Evolutionary conservation across 225 moss, liverwort and hornwort genomes (phyloP), one percentile per base, ranked within the genome.

Genomic region (Neckera pumila): DNA sequence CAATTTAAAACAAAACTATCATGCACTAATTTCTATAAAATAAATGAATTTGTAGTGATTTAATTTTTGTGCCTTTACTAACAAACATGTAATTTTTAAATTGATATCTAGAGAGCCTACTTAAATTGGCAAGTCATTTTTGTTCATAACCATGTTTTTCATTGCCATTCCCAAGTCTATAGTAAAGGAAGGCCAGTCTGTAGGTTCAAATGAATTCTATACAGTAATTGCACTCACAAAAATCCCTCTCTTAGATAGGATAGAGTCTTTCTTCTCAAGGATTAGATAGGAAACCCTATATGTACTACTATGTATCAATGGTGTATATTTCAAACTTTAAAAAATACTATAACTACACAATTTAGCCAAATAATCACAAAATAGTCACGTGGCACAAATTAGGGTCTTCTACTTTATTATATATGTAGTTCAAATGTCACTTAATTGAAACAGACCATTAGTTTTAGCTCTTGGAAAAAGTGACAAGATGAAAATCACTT

Each of bases 141-240:
- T 51, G 2, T 19, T 76, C 1, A 76, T 33, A 34, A 76, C 1
- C 4, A 20, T 33, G 1, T 51, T 34, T 13, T 33, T 76, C 33
- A 21, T 33, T 49, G 1, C 12, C 5, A 51, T 33, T 76, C 2
- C 2, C 21, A 51, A 33, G 12, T 51, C 2, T 0, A 13, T 22
- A 76, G 7, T 34, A 51, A 6, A 0, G 5, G 13, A 2, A 0
- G 45, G 1, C 1, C 0, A 42, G 0, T 25, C 0, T 31, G 0
- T 47, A 19, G 49, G 0, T 49, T 74, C 0, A 0, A 0, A 33
- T 31, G 12, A 47, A 31, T 31, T 20, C 7, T 4, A 7, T 49
- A 12, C 20, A 33, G 12, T 49, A 31, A 74, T 47, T 47, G 2
- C 18, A 47, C 31, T 49, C 12, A 31, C 4, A 11, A 11, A 47